Percentiles rank a stretch among this genome's conserved stretches.
Conservation (phyloP, 345 rosid species). For the Brassica rapa region DNA sequence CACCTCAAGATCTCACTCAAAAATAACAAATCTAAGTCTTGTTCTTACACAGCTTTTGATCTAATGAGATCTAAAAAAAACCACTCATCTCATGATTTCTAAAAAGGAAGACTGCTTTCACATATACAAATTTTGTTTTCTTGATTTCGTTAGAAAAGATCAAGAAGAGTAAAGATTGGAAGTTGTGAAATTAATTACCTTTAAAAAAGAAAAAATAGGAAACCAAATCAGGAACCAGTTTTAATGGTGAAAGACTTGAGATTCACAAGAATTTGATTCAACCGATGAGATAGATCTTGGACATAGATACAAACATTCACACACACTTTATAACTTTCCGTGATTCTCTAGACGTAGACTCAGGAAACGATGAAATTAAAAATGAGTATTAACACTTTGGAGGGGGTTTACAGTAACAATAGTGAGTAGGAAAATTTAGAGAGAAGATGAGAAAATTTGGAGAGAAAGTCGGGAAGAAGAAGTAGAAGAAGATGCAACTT, state of each 20-base stretch:
- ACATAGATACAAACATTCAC: background rate
- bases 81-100: background rate
- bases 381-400: background rate
- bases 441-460: slow-evolving; percentile 12
- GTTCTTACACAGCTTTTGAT: background rate
- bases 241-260: slow-evolving; percentile 14
- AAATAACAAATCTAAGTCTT: slow-evolving; percentile 2
- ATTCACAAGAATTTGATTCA: slow-evolving; percentile 1
- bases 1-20: slow-evolving; percentile 6
- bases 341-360: slow-evolving; percentile 2
- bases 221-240: slow-evolving; percentile 7
- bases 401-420: slow-evolving; percentile 20
- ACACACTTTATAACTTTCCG: background rate
- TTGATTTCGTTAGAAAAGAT: background rate
- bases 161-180: background rate
- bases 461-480: slow-evolving; percentile 12
- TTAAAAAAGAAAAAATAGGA: background rate
- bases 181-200: slow-evolving; percentile 11
- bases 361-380: slow-evolving; percentile 1
- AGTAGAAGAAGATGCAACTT: slow-evolving; percentile 21
- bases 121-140: background rate
- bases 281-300: slow-evolving; percentile 26
- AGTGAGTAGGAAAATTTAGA: slow-evolving; percentile 15
- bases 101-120: slow-evolving; percentile 9
- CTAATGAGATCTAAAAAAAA: slow-evolving; percentile 26